Evolutionary conservation across 495 filamentous ascomycete genomes (phyloP), one percentile per base, ranked within the genome.

Genomic region (Daldinia decipiens): DNA sequence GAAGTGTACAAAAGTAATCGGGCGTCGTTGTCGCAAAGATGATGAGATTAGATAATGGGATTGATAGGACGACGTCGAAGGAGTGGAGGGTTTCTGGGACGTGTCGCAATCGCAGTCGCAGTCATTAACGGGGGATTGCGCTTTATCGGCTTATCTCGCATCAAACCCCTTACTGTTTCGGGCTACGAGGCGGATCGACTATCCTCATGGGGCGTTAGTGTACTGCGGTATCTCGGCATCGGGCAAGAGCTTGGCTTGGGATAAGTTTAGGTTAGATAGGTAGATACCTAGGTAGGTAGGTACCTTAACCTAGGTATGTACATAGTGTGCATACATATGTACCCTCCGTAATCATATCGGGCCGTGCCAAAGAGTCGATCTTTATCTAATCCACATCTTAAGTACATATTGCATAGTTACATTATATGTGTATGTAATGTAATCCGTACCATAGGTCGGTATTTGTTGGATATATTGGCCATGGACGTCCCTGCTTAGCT

Each of bases 141-240:
- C 24, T 56, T 65, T 70, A 70, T 70, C 68, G 15, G 34, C 34
- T 61, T 65, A 60, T 65, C 61, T 70, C 39, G 34, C 58, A 38
- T 54, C 52, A 50, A 5, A 55, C 17, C 60, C 68, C 62, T 70
- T 45, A 13, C 61, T 40, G 50, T 26, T 65, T 70, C 61, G 60
- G 61, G 50, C 24, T 51, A 61, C 9, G 31, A 60, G 51, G 24
- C 67, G 56, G 45, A 15, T 57, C 38, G 56, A 61, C 68, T 27
- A 70, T 65, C 61, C 61, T 51, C 19, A 57, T 61, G 60, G 7
- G 7, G 29, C 21, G 39, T 57, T 65, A 70, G 68, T n/a, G 32
- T 29, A 27, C 29, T n/a, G 39, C 61, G 67, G 51, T 62, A 70
- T 38, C 8, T 65, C 68, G 68, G 68, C 62, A 61, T 55, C 21